These are phyloP conservation scores for Rhizophora mangle DNA, from an alignment of 345 rosid species.

Conservation along the genomic window DNA sequence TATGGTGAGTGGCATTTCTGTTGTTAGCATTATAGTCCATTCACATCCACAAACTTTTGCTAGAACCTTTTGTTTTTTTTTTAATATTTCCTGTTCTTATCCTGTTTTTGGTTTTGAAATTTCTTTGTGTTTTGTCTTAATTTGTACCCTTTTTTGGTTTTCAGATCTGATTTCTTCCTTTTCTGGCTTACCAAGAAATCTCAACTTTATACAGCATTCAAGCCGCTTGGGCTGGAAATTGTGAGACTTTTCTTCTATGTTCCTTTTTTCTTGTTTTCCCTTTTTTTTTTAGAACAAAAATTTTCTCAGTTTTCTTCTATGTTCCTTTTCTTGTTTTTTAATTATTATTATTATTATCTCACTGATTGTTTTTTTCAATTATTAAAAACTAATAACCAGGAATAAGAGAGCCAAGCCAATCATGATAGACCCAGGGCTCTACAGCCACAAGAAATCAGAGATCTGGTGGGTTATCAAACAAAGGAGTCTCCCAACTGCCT, in stretches of 20 bases:
- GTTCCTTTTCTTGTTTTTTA: no score
- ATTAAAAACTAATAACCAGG: constrained; percentile 29
- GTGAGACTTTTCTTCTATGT: constrained; percentile 33
- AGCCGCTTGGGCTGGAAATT: constrained; percentile 88
- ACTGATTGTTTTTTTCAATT: neutral
- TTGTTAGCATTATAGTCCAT: neutral
- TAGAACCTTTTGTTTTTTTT: neutral
- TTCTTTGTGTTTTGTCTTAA: neutral
- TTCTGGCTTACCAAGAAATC: constrained; percentile 72
- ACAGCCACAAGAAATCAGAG: constrained; percentile 72
- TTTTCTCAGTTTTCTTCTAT: neutral
- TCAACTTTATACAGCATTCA: constrained; percentile 81
- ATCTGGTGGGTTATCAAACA: constrained; percentile 77
- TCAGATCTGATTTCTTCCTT: constrained; percentile 91
- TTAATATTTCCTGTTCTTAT: neutral
- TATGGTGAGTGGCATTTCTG: constrained; percentile 74
- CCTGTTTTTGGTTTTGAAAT: neutral
- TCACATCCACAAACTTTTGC: no score
- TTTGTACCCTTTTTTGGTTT: constrained; percentile 5
- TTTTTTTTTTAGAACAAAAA: no score
- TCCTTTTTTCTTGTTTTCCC: no score
- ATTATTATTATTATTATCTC: neutral
- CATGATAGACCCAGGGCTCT: constrained; percentile 80
- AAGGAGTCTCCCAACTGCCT: constrained; percentile 80
- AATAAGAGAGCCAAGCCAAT: constrained; percentile 85